Conservation (phyloP, 306 rosid species). For the Arachis hypogaea region DNA sequence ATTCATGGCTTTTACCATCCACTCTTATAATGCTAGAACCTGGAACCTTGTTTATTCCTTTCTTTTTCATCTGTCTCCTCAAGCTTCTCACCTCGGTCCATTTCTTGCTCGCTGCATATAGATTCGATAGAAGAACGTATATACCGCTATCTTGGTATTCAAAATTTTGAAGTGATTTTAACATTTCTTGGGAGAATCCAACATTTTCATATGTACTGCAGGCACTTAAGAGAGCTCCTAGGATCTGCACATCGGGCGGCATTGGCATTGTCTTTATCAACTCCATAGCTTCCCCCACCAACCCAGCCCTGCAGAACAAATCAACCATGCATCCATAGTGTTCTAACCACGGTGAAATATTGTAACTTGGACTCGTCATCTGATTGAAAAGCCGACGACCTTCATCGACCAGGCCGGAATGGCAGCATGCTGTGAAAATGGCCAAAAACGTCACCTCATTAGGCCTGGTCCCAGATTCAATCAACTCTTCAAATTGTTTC, state of each 20-base stretch:
- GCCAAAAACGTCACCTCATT: conserved; percentile 80
- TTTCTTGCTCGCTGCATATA: conserved; percentile 60
- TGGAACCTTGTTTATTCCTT: conserved; percentile 67
- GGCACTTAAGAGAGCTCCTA: conserved; percentile 73
- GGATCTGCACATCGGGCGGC: conserved; percentile 77
- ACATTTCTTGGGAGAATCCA: conserved; percentile 56
- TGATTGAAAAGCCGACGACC: conserved; percentile 55
- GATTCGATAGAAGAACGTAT: conserved; percentile 82
- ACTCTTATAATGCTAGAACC: conserved; percentile 75
- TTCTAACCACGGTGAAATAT: conserved; percentile 65
- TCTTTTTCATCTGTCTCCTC: conserved; percentile 75
- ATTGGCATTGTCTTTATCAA: conserved; percentile 74
- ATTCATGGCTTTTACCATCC: conserved; percentile 61
- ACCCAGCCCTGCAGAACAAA: conserved; percentile 75
- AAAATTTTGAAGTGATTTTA: conserved; percentile 52
- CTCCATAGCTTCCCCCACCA: conserved; percentile 64
- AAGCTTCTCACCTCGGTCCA: conserved; percentile 75
- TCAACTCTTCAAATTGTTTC: conserved; percentile 57
- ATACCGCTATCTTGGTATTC: conserved; percentile 70
- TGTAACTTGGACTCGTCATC: conserved; percentile 54
- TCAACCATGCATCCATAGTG: conserved; percentile 87
- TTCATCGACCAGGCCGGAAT: conserved; percentile 76
- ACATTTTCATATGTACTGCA: conserved; percentile 56
- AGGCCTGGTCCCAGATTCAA: conserved; percentile 58
- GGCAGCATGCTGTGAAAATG: conserved; percentile 78